These are phyloP conservation scores for Micractinium sp. DNA, from an alignment of 139 green algal species.

Conservation along the genomic window DNA sequence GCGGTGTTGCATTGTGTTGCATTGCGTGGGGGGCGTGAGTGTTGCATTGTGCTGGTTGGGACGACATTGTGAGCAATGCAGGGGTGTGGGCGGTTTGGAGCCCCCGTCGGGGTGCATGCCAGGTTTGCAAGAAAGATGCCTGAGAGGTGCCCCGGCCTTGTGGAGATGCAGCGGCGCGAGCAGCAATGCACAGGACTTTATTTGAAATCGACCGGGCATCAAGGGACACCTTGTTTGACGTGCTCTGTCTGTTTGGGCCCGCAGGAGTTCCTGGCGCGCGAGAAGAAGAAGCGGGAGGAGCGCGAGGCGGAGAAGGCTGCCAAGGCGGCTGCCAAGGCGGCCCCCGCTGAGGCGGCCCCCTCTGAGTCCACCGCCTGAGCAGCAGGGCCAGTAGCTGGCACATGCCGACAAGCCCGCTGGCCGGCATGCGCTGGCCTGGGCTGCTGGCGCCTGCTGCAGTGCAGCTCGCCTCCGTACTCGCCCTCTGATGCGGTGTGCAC, in stretches of 20 bases:
- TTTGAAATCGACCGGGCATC: no score
- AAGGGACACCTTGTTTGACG: no score
- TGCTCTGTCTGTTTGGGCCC: not conserved
- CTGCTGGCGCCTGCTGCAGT: not conserved
- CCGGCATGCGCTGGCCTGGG: no score
- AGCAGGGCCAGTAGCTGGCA: not conserved
- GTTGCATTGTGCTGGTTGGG: not conserved
- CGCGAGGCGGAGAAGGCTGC: conserved; percentile 47
- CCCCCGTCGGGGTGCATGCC: no score
- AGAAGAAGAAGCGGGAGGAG: conserved; percentile 66
- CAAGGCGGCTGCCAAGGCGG: conserved; percentile 21
- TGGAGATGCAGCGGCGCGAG: no score
- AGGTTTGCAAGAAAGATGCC: no score
- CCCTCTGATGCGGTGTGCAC: no score
- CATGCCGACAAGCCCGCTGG: no score
- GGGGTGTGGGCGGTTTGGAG: not conserved
- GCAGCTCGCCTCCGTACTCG: not conserved
- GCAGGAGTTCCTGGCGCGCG: conserved; percentile 78
- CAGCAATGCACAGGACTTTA: no score
- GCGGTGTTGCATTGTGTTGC: not conserved
- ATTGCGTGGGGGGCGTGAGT: not conserved
- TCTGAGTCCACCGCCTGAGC: not conserved
- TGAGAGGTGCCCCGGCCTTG: no score
- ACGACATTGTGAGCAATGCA: no score
- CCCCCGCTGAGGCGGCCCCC: not conserved